Percentiles rank a stretch among this genome's conserved stretches.
These are phyloP conservation scores for Verticillium dahliae DNA, from an alignment of 2,329 filamentous ascomycete genomes.

Conservation along the genomic window DNA sequence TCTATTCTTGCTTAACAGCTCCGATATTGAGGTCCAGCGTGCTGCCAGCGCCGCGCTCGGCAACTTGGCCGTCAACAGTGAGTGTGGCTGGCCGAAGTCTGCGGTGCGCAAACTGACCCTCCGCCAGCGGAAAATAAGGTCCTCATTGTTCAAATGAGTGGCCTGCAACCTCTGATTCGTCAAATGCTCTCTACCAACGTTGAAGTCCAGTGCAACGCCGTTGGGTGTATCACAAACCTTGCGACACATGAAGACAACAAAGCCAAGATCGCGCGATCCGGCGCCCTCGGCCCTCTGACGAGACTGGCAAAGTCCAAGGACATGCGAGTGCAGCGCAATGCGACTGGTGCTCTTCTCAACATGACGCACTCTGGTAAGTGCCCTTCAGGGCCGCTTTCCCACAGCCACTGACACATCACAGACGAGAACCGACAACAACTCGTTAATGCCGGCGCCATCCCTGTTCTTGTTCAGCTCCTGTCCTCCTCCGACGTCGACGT, in stretches of 20 bases:
- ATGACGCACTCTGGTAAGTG: constrained; percentile 94
- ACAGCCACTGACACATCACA: constrained; percentile 27
- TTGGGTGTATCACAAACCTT: constrained; percentile 96
- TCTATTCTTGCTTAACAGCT: constrained; percentile 86
- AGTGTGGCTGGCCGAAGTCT: constrained; percentile 21
- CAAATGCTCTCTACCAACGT: constrained; percentile 99
- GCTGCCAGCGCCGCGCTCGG: constrained; percentile 93
- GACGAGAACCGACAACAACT: constrained; percentile 98
- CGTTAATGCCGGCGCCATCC: constrained; percentile 95
- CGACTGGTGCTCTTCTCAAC: constrained; percentile 90
- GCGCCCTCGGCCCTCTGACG: constrained; percentile 84
- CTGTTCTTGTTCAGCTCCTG: constrained; percentile 89
- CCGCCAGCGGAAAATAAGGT: constrained; percentile 89
- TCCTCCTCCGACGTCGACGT: constrained; percentile 93
- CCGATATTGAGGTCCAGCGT: constrained; percentile 94
- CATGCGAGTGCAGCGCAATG: constrained; percentile 97
- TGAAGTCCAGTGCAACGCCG: constrained; percentile 97
- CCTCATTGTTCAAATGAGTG: constrained; percentile 86
- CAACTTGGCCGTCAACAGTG: constrained; percentile 96
- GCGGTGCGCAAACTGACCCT: background rate
- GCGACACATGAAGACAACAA: constrained; percentile 99
- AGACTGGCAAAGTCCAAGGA: constrained; percentile 93
- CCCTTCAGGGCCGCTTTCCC: background rate
- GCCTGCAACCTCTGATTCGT: constrained; percentile 83
- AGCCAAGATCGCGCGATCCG: constrained; percentile 93